Evolutionary conservation across 352 stramenopile species (phyloP).

Genomic region (Phytophthora meadii): DNA sequence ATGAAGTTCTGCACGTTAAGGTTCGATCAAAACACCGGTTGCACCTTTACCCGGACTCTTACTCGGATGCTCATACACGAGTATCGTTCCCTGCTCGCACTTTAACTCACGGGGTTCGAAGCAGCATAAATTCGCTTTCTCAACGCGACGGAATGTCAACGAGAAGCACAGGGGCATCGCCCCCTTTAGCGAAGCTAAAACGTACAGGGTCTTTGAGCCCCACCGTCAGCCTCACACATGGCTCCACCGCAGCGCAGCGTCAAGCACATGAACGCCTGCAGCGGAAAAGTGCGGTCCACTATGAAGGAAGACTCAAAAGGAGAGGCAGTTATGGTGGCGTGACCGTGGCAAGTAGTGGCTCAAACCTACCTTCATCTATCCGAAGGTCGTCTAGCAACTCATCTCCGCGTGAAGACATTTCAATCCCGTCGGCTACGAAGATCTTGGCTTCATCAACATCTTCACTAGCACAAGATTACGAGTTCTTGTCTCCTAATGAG

Average conservation of each 20-base stretch:
- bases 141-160: slow-evolving; percentile 14
- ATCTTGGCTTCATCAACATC: slow-evolving; percentile 22
- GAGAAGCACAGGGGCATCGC: slow-evolving; percentile 18
- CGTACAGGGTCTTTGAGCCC: slow-evolving; percentile 30
- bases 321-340: slow-evolving; percentile 34
- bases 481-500: slow-evolving; percentile 33
- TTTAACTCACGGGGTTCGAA: slow-evolving; percentile 25
- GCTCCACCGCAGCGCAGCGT: slow-evolving; percentile 36
- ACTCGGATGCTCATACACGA: slow-evolving; percentile 28
- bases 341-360: slow-evolving; percentile 11
- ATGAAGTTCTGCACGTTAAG: slow-evolving; percentile 75
- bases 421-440: slow-evolving; percentile 15
- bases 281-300: slow-evolving; percentile 22
- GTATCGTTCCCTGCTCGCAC: slow-evolving; percentile 34
- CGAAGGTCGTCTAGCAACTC: slow-evolving; percentile 23
- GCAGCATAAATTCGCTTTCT: slow-evolving; percentile 16
- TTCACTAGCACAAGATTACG: slow-evolving; percentile 38
- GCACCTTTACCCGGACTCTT: slow-evolving; percentile 37
- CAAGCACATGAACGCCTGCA: slow-evolving; percentile 37
- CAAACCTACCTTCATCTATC: slow-evolving; percentile 2
- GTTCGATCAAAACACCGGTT: slow-evolving; percentile 63
- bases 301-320: slow-evolving; percentile 25
- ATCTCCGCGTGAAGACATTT: slow-evolving; percentile 16
- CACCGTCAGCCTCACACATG: slow-evolving; percentile 29
- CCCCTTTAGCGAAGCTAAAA: slow-evolving; percentile 28